A percentile compares a stretch with the other conserved stretches of the same genome.
Conservation (phyloP, 495 filamentous ascomycete genomes). For the Darksidea phi region DNA sequence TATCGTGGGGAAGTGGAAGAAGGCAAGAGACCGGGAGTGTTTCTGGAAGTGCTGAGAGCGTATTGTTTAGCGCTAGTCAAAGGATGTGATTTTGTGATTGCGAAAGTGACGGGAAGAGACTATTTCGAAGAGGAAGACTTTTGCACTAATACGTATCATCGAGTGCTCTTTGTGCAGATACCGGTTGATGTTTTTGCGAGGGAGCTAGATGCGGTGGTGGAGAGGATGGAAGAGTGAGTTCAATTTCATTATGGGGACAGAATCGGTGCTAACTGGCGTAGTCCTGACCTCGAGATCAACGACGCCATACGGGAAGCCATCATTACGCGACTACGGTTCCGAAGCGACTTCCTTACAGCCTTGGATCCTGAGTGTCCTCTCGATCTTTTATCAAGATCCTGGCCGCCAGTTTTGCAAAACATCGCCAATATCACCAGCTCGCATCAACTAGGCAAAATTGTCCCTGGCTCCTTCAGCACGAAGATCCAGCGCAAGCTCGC, state of each 20-base stretch:
- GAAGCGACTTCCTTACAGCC: constrained; percentile 32
- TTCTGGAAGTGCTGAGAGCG: constrained; percentile 69
- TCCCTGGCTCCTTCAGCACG: constrained; percentile 77
- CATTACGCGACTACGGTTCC: constrained; percentile 23
- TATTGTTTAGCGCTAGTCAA: constrained; percentile 87
- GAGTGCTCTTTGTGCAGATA: constrained; percentile 61
- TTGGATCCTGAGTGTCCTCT: constrained; percentile 23
- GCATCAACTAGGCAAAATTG: constrained; percentile 59
- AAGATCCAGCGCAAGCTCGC: constrained; percentile 88
- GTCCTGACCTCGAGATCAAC: constrained; percentile 11
- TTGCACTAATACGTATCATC: constrained; percentile 81
- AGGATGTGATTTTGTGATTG: constrained; percentile 75
- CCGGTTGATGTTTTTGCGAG: constrained; percentile 27
- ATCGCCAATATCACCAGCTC: constrained; percentile 53
- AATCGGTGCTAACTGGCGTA: neutral
- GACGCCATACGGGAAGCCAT: constrained; percentile 18
- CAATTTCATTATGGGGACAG: neutral
- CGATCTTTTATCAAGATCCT: constrained; percentile 14
- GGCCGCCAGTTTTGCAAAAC: constrained; percentile 13
- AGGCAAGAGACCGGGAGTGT: constrained; percentile 9
- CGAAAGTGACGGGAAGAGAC: constrained; percentile 69
- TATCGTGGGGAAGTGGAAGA: constrained; percentile 21
- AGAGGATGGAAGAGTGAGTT: constrained; percentile 28
- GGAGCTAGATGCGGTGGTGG: constrained; percentile 26
- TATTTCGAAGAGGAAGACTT: constrained; percentile 99